Conservation (phyloP, 345 rosid species). For the Eucalyptus cloeziana region DNA sequence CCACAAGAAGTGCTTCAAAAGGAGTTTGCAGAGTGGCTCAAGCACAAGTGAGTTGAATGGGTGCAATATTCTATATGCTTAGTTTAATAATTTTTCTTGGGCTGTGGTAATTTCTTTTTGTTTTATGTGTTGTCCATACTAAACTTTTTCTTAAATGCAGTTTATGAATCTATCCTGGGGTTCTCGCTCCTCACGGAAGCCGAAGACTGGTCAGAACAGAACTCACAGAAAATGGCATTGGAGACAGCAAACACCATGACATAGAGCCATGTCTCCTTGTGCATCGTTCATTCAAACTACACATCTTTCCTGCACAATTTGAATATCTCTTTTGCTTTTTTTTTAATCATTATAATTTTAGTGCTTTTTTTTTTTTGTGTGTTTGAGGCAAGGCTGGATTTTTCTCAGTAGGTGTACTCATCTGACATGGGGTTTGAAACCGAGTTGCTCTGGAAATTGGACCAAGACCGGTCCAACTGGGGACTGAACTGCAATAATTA, state of each 20-base stretch:
- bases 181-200: conserved; percentile 15
- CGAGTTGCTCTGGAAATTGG: conserved; percentile 60
- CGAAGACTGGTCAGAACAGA: conserved; percentile 18
- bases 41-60: neutral
- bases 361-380: neutral
- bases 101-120: conserved; percentile 32
- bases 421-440: conserved; percentile 5
- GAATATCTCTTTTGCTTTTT: neutral
- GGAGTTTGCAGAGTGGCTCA: neutral
- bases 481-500: neutral
- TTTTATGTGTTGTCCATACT: conserved; percentile 21
- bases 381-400: neutral
- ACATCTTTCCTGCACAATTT: neutral
- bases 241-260: conserved; percentile 2
- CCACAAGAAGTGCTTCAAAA: conserved; percentile 26
- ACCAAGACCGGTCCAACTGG: conserved; percentile 50
- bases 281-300: neutral
- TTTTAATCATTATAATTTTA: neutral
- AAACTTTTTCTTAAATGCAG: neutral
- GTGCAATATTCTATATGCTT: neutral
- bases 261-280: neutral
- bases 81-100: conserved; percentile 8
- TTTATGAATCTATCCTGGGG: neutral
- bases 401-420: conserved; percentile 5
- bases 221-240: conserved; percentile 18